Conservation (phyloP, 2,329 filamentous ascomycete species). For the Alternaria viburni region DNA sequence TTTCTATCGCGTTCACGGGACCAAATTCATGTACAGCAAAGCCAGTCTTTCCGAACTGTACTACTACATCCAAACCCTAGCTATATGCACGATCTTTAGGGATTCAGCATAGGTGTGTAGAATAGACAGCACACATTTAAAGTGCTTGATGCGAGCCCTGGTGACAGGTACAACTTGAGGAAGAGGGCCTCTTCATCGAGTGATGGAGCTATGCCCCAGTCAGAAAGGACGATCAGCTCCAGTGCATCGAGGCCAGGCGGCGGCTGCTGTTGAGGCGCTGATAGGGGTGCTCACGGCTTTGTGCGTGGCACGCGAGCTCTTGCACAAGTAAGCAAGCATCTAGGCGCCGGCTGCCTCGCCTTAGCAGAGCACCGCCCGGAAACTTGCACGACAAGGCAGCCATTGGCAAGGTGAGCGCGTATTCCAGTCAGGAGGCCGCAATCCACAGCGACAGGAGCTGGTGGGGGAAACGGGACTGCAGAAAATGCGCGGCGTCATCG, state of each 20-base stretch:
- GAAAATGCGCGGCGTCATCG: conserved; percentile 28
- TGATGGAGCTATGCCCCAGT: background rate
- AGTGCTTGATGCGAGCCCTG: background rate
- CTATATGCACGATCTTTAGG: background rate
- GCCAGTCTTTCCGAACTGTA: background rate
- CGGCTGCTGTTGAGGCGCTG: conserved; percentile 1
- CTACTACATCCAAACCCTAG: background rate
- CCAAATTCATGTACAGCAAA: background rate
- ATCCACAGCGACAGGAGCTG: conserved; percentile 5
- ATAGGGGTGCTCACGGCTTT: background rate
- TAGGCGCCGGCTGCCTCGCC: conserved; percentile 16
- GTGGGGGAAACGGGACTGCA: conserved; percentile 17
- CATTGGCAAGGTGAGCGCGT: conserved; percentile 2
- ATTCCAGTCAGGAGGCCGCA: background rate
- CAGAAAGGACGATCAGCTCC: background rate
- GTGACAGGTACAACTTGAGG: background rate
- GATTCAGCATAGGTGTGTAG: background rate
- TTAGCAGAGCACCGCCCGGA: conserved; percentile 13
- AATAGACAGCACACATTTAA: background rate
- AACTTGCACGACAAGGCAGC: background rate
- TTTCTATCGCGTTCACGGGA: background rate
- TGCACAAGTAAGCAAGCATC: conserved; percentile 1
- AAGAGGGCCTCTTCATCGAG: background rate
- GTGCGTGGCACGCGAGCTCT: conserved; percentile 32
- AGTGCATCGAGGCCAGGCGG: background rate